Percentiles rank a stretch among this genome's conserved stretches.
These are phyloP conservation scores for Diaporthe helianthi DNA, from an alignment of 2,329 filamentous ascomycete genomes.

Conservation along the genomic window DNA sequence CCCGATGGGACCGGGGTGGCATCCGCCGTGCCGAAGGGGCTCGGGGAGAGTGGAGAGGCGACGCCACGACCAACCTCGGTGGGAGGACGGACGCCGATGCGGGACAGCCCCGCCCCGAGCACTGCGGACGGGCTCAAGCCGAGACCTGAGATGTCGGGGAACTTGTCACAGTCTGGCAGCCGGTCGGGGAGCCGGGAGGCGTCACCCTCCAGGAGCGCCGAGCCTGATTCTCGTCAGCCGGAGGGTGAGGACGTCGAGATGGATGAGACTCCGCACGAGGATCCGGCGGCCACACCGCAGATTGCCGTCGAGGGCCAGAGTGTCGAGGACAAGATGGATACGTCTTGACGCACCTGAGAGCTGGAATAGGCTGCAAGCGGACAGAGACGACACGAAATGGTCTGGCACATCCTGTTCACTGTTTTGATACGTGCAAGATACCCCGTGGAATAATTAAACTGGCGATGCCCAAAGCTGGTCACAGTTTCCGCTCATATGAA, in stretches of 20 bases:
- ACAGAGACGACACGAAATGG: background rate
- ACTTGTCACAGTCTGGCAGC: constrained; percentile 49
- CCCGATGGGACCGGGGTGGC: constrained; percentile 51
- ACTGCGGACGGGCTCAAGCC: constrained; percentile 45
- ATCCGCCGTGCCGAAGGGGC: constrained; percentile 34
- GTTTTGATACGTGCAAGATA: constrained; percentile 29
- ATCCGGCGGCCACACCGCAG: constrained; percentile 54
- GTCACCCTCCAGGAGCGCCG: constrained; percentile 43
- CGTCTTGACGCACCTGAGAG: constrained; percentile 39
- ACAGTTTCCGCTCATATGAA: background rate
- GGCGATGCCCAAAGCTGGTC: background rate
- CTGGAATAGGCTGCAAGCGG: background rate
- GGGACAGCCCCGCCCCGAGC: constrained; percentile 44
- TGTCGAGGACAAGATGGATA: constrained; percentile 72
- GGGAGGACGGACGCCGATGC: constrained; percentile 41
- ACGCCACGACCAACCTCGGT: constrained; percentile 41
- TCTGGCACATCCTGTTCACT: background rate
- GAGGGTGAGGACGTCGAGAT: constrained; percentile 66
- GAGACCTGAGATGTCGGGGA: constrained; percentile 41
- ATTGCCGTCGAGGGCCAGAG: constrained; percentile 59
- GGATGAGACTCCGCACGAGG: constrained; percentile 62
- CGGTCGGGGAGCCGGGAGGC: constrained; percentile 47
- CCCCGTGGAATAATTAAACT: constrained; percentile 18
- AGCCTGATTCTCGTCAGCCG: constrained; percentile 36
- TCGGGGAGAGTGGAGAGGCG: constrained; percentile 36